Evolutionary conservation across 2,329 filamentous ascomycete genomes (phyloP), one percentile per base, ranked within the genome.

Genomic region (Fusarium penzigii): DNA sequence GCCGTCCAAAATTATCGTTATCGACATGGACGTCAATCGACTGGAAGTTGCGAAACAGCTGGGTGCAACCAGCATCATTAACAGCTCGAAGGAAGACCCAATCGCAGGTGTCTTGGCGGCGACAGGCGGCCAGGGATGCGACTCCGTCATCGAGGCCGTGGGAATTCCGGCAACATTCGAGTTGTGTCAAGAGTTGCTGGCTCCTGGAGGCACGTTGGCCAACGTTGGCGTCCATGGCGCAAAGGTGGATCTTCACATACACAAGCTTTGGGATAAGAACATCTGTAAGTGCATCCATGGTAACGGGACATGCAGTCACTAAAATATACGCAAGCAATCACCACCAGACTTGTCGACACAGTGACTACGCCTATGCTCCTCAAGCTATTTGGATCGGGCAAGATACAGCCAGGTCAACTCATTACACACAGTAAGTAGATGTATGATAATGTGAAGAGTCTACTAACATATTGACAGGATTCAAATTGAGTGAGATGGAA

Each of bases 201-300:
- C 77, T 0, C 69, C 76, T 0, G 81, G 81, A 1, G 82, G 80
- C 5, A 68, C 72, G 1, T 76, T 85, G 55, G 81, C 81, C 5
- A 85, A 84, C 60, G 73, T 85, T 3, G 82, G 82, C 9, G 82
- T 85, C 7, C 80, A 84, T 58, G 81, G 81, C 0, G 73, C 68
- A n/a, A 76, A 75, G 43, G 81, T 76, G 0, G 70, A 78, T 49
- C 65, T 84, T 39, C 74, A 80, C 39, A 69, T 85, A 13, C 76
- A 84, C 49, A 73, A 71, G 43, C 68, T 84, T 6, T 85, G 81
- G 82, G 69, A 74, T 51, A 73, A 73, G 53, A 83, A 83, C 57
- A 78, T 83, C 43, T 69, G 76, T 78, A 55, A 67, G 75, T 70
- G 2, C 7, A 25, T 25, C 7, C 20, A 25, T 25, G 20, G 5